Evolutionary conservation across 2,329 filamentous ascomycete genomes (phyloP).

Genomic region (Aschersonia sp.): DNA sequence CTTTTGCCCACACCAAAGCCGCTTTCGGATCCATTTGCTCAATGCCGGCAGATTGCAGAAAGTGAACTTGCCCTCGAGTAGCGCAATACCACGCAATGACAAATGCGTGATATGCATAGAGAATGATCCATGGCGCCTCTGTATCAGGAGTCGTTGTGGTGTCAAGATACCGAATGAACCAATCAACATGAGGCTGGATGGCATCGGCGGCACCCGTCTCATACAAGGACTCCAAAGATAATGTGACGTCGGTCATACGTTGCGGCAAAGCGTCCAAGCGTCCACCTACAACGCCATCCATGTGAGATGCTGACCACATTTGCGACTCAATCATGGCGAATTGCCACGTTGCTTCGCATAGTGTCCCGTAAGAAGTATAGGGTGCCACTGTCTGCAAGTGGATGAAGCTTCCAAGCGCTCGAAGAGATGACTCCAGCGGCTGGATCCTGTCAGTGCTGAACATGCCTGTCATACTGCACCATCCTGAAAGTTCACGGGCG

Average conservation of each 20-base stretch:
- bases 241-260: slow-evolving; percentile 15
- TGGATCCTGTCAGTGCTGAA: slow-evolving; percentile 23
- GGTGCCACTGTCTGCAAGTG: slow-evolving; percentile 4
- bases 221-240: slow-evolving; percentile 16
- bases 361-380: slow-evolving; percentile 4
- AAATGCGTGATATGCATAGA: slow-evolving; percentile 25
- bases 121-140: slow-evolving; percentile 22
- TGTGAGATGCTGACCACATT: slow-evolving; percentile 25
- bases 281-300: slow-evolving; percentile 20
- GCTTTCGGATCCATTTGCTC: slow-evolving; percentile 15
- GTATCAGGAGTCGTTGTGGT: slow-evolving; percentile 7
- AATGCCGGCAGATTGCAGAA: slow-evolving; percentile 16
- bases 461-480: slow-evolving; percentile 26
- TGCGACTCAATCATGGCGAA: slow-evolving; percentile 26
- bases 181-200: slow-evolving; percentile 21
- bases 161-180: slow-evolving; percentile 23
- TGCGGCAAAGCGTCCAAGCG: slow-evolving; percentile 19
- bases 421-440: slow-evolving; percentile 18
- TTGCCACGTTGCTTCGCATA: slow-evolving; percentile 23
- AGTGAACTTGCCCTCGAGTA: slow-evolving; percentile 12
- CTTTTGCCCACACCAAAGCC: slow-evolving; percentile 12
- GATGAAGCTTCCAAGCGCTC: slow-evolving; percentile 17
- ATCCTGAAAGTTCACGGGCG: slow-evolving; percentile 25
- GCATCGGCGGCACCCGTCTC: slow-evolving; percentile 13
- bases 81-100: slow-evolving; percentile 24